Percentiles rank a stretch among this genome's conserved stretches.
Evolutionary conservation across 129 eudicot species (phyloP).

Genomic region (Sambucus nigra): DNA sequence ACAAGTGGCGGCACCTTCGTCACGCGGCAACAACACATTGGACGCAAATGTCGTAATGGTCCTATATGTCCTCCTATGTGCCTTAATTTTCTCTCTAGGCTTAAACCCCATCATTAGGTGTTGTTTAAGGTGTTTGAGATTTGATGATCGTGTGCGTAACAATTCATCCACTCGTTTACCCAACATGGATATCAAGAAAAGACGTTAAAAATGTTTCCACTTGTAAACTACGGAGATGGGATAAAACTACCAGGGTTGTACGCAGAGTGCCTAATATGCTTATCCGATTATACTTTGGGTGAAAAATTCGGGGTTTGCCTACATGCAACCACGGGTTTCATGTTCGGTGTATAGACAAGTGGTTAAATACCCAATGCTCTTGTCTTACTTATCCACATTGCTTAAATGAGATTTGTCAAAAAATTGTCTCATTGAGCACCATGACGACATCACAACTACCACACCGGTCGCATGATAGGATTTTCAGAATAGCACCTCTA

Average conservation of each 20-base stretch:
- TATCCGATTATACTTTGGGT: slow-evolving; percentile 45
- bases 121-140: slow-evolving; percentile 42
- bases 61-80: slow-evolving; percentile 56
- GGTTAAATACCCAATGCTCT: slow-evolving; percentile 66
- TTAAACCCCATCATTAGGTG: slow-evolving; percentile 63
- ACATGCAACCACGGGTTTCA: slow-evolving; percentile 76
- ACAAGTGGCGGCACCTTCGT: slow-evolving; percentile 12
- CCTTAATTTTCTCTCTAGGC: slow-evolving; percentile 65
- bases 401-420: slow-evolving; percentile 49
- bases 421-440: slow-evolving; percentile 21
- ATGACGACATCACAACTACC: slow-evolving; percentile 1
- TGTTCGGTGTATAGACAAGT: slow-evolving; percentile 62
- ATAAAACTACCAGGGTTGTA: slow-evolving; percentile 41
- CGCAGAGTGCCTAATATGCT: slow-evolving; percentile 58
- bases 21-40: slow-evolving; percentile 28
- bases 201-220: slow-evolving; percentile 51
- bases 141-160: slow-evolving; percentile 13
- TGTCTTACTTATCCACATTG: slow-evolving; percentile 75
- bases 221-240: slow-evolving; percentile 31
- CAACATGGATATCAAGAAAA: slow-evolving; percentile 46
- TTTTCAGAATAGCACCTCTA: slow-evolving; percentile 21
- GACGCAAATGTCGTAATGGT: slow-evolving; percentile 80
- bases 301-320: slow-evolving; percentile 54
- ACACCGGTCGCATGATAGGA: slow-evolving; percentile 15
- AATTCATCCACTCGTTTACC: slow-evolving; percentile 15